Percentiles rank a stretch among this genome's conserved stretches.
Evolutionary conservation across 352 stramenopile genomes (phyloP).

Genomic region (Pythium apleroticum): DNA sequence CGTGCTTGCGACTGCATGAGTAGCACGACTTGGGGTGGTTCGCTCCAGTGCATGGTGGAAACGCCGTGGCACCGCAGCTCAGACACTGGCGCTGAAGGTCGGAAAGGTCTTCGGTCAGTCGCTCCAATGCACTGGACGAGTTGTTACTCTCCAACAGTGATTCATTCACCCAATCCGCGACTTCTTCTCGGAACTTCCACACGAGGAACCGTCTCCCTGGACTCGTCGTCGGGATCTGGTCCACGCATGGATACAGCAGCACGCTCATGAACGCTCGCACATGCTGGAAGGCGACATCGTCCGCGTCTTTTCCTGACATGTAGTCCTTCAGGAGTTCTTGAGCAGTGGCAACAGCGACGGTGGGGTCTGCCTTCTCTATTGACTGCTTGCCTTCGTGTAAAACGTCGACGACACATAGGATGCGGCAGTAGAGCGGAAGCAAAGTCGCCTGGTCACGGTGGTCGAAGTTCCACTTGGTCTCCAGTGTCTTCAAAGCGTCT

Average conservation of each 20-base stretch:
- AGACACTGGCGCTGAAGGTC: conserved; percentile 18
- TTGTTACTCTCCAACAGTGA: not conserved
- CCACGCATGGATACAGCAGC: conserved; percentile 13
- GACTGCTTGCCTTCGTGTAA: not conserved
- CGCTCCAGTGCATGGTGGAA: conserved; percentile 3
- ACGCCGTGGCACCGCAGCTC: conserved; percentile 5
- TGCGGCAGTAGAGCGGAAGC: conserved; percentile 12
- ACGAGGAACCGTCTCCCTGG: conserved; percentile 15
- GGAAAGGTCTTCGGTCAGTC: conserved; percentile 13
- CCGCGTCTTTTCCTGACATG: not conserved
- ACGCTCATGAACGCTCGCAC: conserved; percentile 19
- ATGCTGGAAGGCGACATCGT: not conserved
- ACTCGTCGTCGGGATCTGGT: not conserved
- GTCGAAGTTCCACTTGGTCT: not conserved
- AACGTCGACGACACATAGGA: conserved; percentile 16
- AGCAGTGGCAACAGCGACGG: not conserved
- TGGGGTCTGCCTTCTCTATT: not conserved
- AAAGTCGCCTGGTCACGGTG: not conserved
- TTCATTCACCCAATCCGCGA: conserved; percentile 19
- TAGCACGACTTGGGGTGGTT: not conserved
- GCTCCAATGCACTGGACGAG: conserved; percentile 8
- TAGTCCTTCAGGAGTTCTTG: conserved; percentile 13
- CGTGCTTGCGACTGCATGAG: not conserved
- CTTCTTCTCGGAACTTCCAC: conserved; percentile 22
- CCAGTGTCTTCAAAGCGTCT: conserved; percentile 9